phyloP scores from a whole-genome alignment of 2,329 filamentous ascomycete species.

The Colletotrichum phormii region DNA sequence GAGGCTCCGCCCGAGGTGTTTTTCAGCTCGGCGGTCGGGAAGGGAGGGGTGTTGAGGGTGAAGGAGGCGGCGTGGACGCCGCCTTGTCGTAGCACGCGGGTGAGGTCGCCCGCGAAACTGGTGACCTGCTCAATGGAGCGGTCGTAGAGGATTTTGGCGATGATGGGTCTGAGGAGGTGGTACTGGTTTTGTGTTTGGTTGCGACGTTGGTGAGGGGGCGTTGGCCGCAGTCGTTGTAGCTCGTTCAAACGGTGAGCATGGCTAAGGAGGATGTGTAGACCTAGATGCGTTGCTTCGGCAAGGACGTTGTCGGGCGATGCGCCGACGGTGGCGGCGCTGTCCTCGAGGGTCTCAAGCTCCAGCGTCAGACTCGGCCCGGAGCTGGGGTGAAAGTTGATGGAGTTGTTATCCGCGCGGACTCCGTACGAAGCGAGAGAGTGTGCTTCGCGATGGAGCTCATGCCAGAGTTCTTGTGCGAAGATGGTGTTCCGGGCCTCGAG shows the following conservation, averaged over 20 bases:
- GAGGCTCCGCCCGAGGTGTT: conserved; percentile 44
- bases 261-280: conserved; percentile 80
- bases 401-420: conserved; percentile 71
- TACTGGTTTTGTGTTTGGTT: conserved; percentile 59
- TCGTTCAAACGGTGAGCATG: conserved; percentile 84
- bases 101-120: conserved; percentile 56
- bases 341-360: conserved; percentile 62
- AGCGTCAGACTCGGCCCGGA: conserved; percentile 70
- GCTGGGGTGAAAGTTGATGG: conserved; percentile 67
- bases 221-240: conserved; percentile 72
- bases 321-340: conserved; percentile 42
- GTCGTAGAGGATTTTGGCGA: conserved; percentile 60
- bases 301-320: conserved; percentile 58
- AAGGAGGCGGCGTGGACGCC: conserved; percentile 57
- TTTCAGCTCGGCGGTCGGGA: conserved; percentile 42
- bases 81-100: conserved; percentile 56
- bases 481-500: conserved; percentile 82
- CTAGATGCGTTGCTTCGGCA: conserved; percentile 74
- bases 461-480: conserved; percentile 88
- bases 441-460: conserved; percentile 87
- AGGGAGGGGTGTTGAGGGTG: conserved; percentile 53
- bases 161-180: conserved; percentile 62
- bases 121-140: conserved; percentile 53
- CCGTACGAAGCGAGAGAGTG: conserved; percentile 77
- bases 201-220: conserved; percentile 52